A percentile compares a stretch with the other conserved stretches of the same genome.
phyloP scores from a whole-genome alignment of 805 yeast genomes.

The Danielozyma ontarioensis region DNA sequence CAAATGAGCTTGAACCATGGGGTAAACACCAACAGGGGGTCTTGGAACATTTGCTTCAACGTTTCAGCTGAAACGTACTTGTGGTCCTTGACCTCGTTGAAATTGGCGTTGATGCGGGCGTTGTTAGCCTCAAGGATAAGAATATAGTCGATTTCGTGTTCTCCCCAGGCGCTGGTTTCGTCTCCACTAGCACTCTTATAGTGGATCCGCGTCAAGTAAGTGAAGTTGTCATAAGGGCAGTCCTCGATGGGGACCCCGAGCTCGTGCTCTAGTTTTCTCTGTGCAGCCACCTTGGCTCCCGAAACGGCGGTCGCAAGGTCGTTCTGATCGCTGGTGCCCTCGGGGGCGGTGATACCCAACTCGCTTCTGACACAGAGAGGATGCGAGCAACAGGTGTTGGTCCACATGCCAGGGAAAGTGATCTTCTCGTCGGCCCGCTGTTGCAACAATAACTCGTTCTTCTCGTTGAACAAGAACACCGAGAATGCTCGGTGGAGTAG shows the following conservation, averaged over 20 bases:
- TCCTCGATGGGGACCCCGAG: conserved; percentile 70
- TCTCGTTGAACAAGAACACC: conserved; percentile 82
- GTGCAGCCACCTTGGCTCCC: conserved; percentile 87
- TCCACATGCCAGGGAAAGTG: conserved; percentile 97
- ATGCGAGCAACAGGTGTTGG: conserved; percentile 98
- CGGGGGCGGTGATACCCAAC: conserved; percentile 45
- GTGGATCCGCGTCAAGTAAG: conserved; percentile 89
- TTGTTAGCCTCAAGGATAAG: conserved; percentile 62
- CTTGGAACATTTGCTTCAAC: conserved; percentile 71
- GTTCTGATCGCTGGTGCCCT: conserved; percentile 14
- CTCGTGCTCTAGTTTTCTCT: conserved; percentile 88
- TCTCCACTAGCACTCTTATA: conserved; percentile 79
- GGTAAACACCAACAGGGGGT: conserved; percentile 67
- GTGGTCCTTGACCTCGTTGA: conserved; percentile 72
- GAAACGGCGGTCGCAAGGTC: conserved; percentile 53
- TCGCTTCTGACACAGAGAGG: conserved; percentile 84
- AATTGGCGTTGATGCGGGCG: conserved; percentile 58
- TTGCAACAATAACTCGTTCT: conserved; percentile 75
- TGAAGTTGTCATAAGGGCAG: conserved; percentile 61
- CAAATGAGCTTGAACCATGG: conserved; percentile 99
- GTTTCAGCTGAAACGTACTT: conserved; percentile 67
- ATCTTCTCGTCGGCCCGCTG: conserved; percentile 96
- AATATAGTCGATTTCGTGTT: conserved; percentile 95
- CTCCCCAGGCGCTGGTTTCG: conserved; percentile 77
- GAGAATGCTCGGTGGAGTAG: conserved; percentile 93